Conservation (phyloP, 257 asterid species). For the Ophiorrhiza pumila region DNA sequence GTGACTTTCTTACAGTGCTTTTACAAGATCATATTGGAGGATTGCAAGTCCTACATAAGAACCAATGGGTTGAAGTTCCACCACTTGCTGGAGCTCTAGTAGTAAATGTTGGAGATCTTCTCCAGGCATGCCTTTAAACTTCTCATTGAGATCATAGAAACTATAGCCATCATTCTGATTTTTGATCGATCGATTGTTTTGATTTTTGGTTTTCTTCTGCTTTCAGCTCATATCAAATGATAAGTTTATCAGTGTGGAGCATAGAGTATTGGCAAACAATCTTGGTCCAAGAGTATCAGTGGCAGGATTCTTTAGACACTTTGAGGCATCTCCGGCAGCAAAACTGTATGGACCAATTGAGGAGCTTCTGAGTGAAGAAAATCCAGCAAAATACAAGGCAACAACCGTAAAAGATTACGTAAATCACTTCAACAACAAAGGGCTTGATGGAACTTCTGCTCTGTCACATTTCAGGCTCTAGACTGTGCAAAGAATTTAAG, state of each 20-base stretch:
- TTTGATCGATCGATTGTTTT: neutral
- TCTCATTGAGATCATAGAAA: neutral
- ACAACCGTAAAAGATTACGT: slow-evolving; percentile 47
- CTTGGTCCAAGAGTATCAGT: slow-evolving; percentile 45
- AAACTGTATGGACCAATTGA: slow-evolving; percentile 47
- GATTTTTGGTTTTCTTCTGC: neutral
- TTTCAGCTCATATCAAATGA: slow-evolving; percentile 49
- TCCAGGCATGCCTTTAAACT: slow-evolving; percentile 11
- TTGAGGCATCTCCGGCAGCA: slow-evolving; percentile 32
- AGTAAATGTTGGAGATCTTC: slow-evolving; percentile 20
- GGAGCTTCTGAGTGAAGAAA: slow-evolving; percentile 37
- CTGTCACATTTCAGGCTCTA: slow-evolving; percentile 39
- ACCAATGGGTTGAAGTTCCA: slow-evolving; percentile 18
- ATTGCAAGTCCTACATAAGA: slow-evolving; percentile 11
- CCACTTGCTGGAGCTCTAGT: slow-evolving; percentile 20
- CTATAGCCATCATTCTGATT: neutral
- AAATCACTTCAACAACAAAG: slow-evolving; percentile 32
- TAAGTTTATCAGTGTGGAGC: slow-evolving; percentile 42
- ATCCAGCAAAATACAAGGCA: slow-evolving; percentile 38
- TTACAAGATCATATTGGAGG: slow-evolving; percentile 29
- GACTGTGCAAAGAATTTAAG: neutral
- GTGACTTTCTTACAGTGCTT: slow-evolving; percentile 27
- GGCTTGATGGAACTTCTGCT: slow-evolving; percentile 46
- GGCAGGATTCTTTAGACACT: slow-evolving; percentile 45
- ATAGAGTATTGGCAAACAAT: slow-evolving; percentile 41